Evolutionary conservation across 768 basidiomycete genomes (phyloP).

Genomic region (Dioszegia hungarica): DNA sequence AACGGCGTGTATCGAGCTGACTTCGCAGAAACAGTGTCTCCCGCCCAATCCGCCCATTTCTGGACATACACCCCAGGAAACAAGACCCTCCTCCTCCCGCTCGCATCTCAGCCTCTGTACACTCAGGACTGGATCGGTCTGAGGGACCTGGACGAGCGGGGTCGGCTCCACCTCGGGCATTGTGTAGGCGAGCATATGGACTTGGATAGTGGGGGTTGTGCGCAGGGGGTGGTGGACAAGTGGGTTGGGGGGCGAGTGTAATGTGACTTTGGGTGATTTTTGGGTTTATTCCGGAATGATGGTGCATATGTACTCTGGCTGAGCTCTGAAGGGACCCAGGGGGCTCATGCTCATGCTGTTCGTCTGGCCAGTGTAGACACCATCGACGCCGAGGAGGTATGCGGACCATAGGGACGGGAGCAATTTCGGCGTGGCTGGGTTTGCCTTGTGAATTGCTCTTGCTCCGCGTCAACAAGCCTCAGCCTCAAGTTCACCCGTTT

Average conservation of each 20-base stretch:
- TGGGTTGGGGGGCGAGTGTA: constrained; percentile 33
- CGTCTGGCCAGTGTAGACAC: too few species aligned
- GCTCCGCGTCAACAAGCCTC: constrained; percentile 1
- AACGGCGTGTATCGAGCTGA: background rate
- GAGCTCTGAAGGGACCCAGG: too few species aligned
- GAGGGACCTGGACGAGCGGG: constrained; percentile 21
- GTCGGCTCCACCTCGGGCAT: constrained; percentile 22
- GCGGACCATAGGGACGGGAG: too few species aligned
- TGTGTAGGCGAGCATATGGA: constrained; percentile 49
- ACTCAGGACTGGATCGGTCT: constrained; percentile 44
- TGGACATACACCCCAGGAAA: constrained; percentile 32
- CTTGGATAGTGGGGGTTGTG: constrained; percentile 39
- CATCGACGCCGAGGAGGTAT: too few species aligned
- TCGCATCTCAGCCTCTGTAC: constrained; percentile 30
- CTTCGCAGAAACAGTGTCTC: constrained; percentile 39
- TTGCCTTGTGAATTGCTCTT: too few species aligned
- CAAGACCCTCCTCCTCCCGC: constrained; percentile 25
- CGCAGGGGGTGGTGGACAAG: constrained; percentile 23
- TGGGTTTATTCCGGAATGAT: background rate
- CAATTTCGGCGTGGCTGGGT: constrained; percentile 4
- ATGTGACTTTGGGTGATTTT: background rate
- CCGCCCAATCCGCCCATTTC: constrained; percentile 45
- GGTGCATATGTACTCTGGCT: too few species aligned
- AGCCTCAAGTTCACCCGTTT: background rate
- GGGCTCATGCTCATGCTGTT: too few species aligned